Evolutionary conservation across 225 moss, liverwort and hornwort species (phyloP).

Genomic region (Climacium dendroides): DNA sequence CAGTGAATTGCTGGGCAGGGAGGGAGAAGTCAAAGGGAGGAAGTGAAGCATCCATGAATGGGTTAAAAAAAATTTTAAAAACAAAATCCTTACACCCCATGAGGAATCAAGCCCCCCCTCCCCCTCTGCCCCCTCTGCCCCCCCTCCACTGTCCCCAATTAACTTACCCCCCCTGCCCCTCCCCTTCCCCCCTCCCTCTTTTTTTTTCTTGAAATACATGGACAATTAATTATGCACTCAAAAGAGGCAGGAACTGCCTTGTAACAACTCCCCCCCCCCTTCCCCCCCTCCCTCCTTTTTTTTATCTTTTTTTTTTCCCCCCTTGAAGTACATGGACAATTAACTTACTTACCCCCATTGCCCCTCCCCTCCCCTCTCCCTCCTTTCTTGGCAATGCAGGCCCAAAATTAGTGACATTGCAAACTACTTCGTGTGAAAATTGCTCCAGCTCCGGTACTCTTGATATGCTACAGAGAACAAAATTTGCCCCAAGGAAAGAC

Average conservation of each 20-base stretch:
- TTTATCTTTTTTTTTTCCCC: no score
- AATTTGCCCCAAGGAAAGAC: not conserved
- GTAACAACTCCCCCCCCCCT: no score
- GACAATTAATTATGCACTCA: no score
- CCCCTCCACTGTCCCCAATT: not conserved
- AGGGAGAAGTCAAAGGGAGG: not conserved
- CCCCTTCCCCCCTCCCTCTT: not conserved
- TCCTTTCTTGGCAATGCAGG: not conserved
- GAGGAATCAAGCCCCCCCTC: no score
- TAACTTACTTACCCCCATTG: no score
- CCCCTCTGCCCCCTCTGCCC: no score
- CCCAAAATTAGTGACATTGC: not conserved
- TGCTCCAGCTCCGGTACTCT: not conserved
- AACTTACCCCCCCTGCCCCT: not conserved
- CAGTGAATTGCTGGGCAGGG: not conserved
- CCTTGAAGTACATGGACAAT: no score
- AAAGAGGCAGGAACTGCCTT: no score
- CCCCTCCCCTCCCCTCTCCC: no score
- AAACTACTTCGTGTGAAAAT: not conserved
- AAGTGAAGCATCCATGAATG: not conserved
- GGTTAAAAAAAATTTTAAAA: not conserved
- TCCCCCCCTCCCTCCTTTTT: rapidly evolving
- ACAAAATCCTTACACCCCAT: no score
- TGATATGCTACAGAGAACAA: not conserved
- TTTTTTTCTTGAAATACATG: no score